Evolutionary conservation across 208 protist genomes (phyloP).

Genomic region (Angomonas desouzai): DNA sequence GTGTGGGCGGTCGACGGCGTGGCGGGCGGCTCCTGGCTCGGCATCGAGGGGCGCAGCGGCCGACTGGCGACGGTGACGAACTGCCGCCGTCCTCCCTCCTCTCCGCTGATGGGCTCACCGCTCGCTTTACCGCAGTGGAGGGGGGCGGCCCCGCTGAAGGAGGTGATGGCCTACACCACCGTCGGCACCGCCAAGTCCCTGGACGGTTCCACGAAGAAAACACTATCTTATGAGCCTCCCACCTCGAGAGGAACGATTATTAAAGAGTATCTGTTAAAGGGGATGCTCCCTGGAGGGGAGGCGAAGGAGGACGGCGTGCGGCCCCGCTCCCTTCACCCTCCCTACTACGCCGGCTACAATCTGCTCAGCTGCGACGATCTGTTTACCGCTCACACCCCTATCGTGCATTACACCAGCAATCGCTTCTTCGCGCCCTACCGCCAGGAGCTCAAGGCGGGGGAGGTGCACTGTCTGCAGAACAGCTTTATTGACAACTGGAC

Average conservation of each 20-base stretch:
- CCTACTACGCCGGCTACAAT: constrained; percentile 63
- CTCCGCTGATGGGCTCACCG: constrained; percentile 21
- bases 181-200: constrained; percentile 12
- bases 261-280: constrained; percentile 29
- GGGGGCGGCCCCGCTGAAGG: constrained; percentile 42
- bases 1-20: constrained; percentile 42
- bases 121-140: constrained; percentile 16
- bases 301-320: not conserved
- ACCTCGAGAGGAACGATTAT: constrained; percentile 44
- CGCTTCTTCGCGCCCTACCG: constrained; percentile 30
- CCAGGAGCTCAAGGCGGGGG: constrained; percentile 16
- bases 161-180: constrained; percentile 26
- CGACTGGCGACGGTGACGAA: constrained; percentile 60
- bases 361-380: constrained; percentile 33
- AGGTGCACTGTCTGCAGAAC: constrained; percentile 54
- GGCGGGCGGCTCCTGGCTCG: constrained; percentile 69
- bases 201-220: constrained; percentile 18
- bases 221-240: constrained; percentile 28
- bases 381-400: constrained; percentile 12
- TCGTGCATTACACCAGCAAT: constrained; percentile 46
- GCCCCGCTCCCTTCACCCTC: constrained; percentile 17
- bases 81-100: constrained; percentile 35
- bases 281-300: constrained; percentile 17
- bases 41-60: constrained; percentile 40
- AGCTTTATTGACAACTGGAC: constrained; percentile 48